Evolutionary conservation across 208 protist species (phyloP), one percentile per base, ranked within the genome.

Genomic region (Balamuthia mandrillaris): DNA sequence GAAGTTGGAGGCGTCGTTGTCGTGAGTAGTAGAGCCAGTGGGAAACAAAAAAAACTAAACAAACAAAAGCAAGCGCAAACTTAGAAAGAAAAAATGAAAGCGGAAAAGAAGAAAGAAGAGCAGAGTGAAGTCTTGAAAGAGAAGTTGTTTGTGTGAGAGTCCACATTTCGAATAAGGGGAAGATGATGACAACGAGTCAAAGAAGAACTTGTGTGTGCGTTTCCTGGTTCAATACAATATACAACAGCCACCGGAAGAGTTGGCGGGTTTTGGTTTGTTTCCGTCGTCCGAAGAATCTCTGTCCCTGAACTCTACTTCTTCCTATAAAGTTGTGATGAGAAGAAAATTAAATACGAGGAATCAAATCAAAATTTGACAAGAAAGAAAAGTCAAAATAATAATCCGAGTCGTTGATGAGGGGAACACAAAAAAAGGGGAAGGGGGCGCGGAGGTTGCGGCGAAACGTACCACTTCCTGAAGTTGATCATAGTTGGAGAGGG

Each of bases 401-500:
- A 31, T 9, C 14, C 24, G 7, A 18, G 33, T 7, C 29, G 16
- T n/a, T 56, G 18, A 56, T 56, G n/a, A 56, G 18, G n/a, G 49
- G n/a, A 56, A 24, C n/a, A n/a, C n/a, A 56, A 56, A 56, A 56
- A 56, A n/a, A 56, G 49, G n/a, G 49, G 49, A 56, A 56, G 68
- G 44, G 33, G 39, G 31, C 9, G 37, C 12, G 10, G 14, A 51
- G 39, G 18, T 70, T 66, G n/a, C 33, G 35, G 54, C 24, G 33
- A 44, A 44, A 82, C 81, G 61, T 7, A 85, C 81, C 54, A 85
- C 81, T 58, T 85, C 81, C 9, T 85, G 81, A 31, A 85, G 81
- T 1, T 14, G n/a, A 9, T 85, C 81, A 29, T 87, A 87, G 24
- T 54, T 41, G 37, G 29, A 72, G 51, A 87, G 61, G 39, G 60